phyloP scores from a whole-genome alignment of 257 asterid species.

The Gentiana straminea region DNA sequence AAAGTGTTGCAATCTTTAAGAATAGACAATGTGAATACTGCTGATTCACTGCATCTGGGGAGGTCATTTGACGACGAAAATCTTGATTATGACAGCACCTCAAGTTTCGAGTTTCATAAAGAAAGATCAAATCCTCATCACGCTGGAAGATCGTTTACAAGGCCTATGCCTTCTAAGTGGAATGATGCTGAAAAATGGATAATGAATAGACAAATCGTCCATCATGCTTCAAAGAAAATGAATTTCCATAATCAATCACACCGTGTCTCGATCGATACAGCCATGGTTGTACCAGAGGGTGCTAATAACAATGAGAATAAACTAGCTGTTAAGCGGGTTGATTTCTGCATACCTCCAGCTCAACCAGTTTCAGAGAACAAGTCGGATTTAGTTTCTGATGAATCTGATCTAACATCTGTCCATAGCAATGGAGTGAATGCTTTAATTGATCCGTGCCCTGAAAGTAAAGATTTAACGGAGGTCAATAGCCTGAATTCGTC shows the following conservation, averaged over 20 bases:
- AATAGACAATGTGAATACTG: slow-evolving; percentile 48
- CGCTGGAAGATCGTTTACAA: slow-evolving; percentile 42
- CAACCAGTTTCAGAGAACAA: slow-evolving; percentile 25
- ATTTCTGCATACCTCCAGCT: slow-evolving; percentile 50
- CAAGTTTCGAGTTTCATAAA: slow-evolving; percentile 93
- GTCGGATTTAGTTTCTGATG: slow-evolving; percentile 29
- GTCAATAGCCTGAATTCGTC: slow-evolving; percentile 28
- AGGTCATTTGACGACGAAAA: slow-evolving; percentile 67
- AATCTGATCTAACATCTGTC: slow-evolving; percentile 1
- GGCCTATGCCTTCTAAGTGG: slow-evolving; percentile 94
- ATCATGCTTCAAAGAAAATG: slow-evolving; percentile 43
- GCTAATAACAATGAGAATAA: slow-evolving; percentile 29
- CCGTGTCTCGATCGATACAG: slow-evolving; percentile 25
- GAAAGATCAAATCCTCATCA: slow-evolving; percentile 68
- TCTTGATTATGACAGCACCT: slow-evolving; percentile 92
- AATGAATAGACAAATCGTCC: slow-evolving; percentile 58
- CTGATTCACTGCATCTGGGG: slow-evolving; percentile 44
- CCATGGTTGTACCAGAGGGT: slow-evolving; percentile 57
- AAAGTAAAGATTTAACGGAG: slow-evolving; percentile 52
- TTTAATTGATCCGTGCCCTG: slow-evolving; percentile 39
- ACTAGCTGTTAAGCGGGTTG: slow-evolving; percentile 58
- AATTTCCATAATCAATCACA: slow-evolving; percentile 36
- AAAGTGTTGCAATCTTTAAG: slow-evolving; percentile 36
- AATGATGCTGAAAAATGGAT: slow-evolving; percentile 99
- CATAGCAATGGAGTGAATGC: slow-evolving; percentile 16